Evolutionary conservation across 1,284 basidiomycete species (phyloP), one percentile per base, ranked within the genome.

Genomic region (Omphalotus olearius): DNA sequence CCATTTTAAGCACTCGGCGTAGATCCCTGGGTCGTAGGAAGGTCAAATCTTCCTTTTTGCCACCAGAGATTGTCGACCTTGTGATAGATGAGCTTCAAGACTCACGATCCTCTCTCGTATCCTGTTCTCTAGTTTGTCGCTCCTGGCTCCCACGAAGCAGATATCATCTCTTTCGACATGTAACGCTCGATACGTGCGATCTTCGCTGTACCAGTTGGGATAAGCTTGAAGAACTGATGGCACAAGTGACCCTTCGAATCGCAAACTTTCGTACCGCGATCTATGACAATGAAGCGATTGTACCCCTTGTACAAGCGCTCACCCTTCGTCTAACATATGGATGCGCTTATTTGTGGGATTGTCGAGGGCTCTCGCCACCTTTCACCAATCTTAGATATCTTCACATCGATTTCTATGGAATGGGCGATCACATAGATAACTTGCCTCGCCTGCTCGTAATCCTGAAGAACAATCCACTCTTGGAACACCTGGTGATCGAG

Each of bases 81-180:
- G 37, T 48, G 26, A 48, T 45, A 20, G 47, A 50, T 25, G 28
- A 20, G 18, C 33, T 38, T 14, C 26, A 28, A 4, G 26, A 50
- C 9, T 42, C 41, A 4, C 20, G 39, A 10, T 20, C 23, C 11
- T 26, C 52, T 9, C 26, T 54, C 16, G 45, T 50, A 23, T 35
- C 20, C 2, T 33, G 33, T 17, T 40, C 52, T 23, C 25, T 54
- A 23, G 42, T 50, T 2, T 41, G 47, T 26, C 26, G 18, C 17
- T 45, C 47, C 11, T 54, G 52, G 52, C 36, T 54, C 14, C 40
- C 41, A 13, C 47, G 42, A 7, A 44, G 47, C 26, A 41, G 52
- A 23, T 26, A 30, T 4, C 47, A 54, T 16, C 23, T 54, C 20
- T 54, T 54, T 41, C 40, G 37, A 17, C 36, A 38, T 28, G 16